A percentile compares a stretch with the other conserved stretches of the same genome.
Conservation (phyloP, 495 filamentous ascomycete genomes). For the Xylaria palmicola region DNA sequence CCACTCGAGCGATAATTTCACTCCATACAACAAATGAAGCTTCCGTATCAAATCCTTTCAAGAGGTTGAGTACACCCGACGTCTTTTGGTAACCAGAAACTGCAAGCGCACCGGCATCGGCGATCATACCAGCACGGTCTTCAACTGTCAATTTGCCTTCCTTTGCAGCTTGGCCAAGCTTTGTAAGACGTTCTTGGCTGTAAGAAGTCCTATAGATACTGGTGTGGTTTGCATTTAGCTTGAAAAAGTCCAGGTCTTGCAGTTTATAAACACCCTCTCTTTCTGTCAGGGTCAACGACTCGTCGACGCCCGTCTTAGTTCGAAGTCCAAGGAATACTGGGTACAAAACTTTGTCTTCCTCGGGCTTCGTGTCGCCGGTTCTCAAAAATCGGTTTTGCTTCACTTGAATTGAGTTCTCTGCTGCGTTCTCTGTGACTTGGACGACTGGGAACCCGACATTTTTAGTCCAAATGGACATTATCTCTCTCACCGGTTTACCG, state of each 20-base stretch:
- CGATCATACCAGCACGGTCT: slow-evolving; percentile 93
- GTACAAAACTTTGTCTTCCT: slow-evolving; percentile 76
- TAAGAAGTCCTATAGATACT: slow-evolving; percentile 74
- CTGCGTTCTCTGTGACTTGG: slow-evolving; percentile 61
- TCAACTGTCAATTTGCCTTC: slow-evolving; percentile 84
- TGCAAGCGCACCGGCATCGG: slow-evolving; percentile 88
- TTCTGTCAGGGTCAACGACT: slow-evolving; percentile 62
- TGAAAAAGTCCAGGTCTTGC: slow-evolving; percentile 67
- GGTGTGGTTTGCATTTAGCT: slow-evolving; percentile 75
- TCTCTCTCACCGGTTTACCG: slow-evolving; percentile 79
- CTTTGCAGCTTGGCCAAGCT: slow-evolving; percentile 81
- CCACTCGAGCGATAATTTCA: slow-evolving; percentile 77
- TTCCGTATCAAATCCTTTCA: slow-evolving; percentile 82
- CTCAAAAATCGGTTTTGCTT: slow-evolving; percentile 76
- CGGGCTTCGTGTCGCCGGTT: slow-evolving; percentile 75
- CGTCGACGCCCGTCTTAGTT: slow-evolving; percentile 63
- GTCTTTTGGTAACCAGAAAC: slow-evolving; percentile 91
- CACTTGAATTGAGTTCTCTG: slow-evolving; percentile 59
- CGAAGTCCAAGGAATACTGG: slow-evolving; percentile 71
- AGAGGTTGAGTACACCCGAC: slow-evolving; percentile 79
- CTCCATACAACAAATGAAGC: slow-evolving; percentile 92
- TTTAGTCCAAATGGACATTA: slow-evolving; percentile 80
- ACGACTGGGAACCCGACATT: slow-evolving; percentile 74
- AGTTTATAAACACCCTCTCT: slow-evolving; percentile 74
- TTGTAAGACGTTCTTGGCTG: slow-evolving; percentile 62